Evolutionary conservation across 306 rosid genomes (phyloP), one percentile per base, ranked within the genome.

Genomic region (Quillaja saponaria): DNA sequence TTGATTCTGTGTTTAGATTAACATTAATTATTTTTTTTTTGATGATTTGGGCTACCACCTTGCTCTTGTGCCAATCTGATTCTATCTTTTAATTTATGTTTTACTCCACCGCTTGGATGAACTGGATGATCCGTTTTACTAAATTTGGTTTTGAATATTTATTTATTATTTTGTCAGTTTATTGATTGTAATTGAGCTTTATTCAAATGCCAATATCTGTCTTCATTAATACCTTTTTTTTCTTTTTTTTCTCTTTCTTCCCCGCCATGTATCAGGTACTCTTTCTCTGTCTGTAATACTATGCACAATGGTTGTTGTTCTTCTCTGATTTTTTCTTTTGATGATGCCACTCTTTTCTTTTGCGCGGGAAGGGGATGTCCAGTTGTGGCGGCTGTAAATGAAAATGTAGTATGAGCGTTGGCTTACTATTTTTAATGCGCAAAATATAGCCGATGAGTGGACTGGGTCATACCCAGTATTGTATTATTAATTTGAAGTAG

Each of bases 251-350:
- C 18, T 56, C 58, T 34, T 58, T 61, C 56, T 74, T 49, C 71
- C 78, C 58, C 65, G 50, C 74, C 33, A 73, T 69, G 59, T 80
- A 39, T 38, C 65, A 52, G 35, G 63, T 69, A 52, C 68, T 50
- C 52, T 74, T 76, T 80, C 79, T 58, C 41, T 59, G 59, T 34
- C 15, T 50, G 34, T 15, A 50, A 6, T 60, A 18, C 18, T 47
- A n/a, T 60, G 38, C 28, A 34, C 57, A 47, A 3, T 34, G 55
- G 42, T 49, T 53, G 61, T 39, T 79, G 35, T 63, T 58, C 14
- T 44, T 13, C 53, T 49, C 33, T 14, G 21, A 35, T 59, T 21
- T 45, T 33, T 15, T 41, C 13, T 63, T 47, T 10, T n/a, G n/a
- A 17, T 35, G 10, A 0, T 40, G 10, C 13, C 46, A 10, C 13